These are phyloP conservation scores for Podospora appendiculata DNA, from an alignment of 495 filamentous ascomycete species.

Conservation along the genomic window DNA sequence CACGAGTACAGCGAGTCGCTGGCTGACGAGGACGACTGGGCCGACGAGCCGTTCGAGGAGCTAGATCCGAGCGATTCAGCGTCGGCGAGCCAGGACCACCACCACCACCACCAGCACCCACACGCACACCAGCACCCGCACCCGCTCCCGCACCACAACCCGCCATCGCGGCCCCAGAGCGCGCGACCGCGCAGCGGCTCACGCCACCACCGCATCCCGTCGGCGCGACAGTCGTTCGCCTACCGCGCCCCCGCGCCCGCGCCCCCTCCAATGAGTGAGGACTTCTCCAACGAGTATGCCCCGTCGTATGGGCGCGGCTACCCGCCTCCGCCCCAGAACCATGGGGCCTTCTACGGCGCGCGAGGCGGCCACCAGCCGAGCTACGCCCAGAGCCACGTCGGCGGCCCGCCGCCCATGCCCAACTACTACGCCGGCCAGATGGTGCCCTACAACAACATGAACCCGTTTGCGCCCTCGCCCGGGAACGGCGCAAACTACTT, in stretches of 20 bases:
- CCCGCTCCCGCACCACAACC: no score
- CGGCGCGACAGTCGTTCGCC: slow-evolving; percentile 25
- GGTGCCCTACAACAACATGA: slow-evolving; percentile 36
- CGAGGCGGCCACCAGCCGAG: slow-evolving; percentile 12
- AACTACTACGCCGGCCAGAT: slow-evolving; percentile 25
- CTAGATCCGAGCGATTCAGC: slow-evolving; percentile 80
- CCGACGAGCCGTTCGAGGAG: slow-evolving; percentile 44
- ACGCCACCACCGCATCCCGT: slow-evolving; percentile 29
- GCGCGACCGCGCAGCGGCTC: slow-evolving; percentile 24
- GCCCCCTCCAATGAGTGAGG: slow-evolving; percentile 40
- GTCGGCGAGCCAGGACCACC: slow-evolving; percentile 36
- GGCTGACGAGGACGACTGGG: slow-evolving; percentile 43
- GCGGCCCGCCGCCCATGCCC: slow-evolving; percentile 20
- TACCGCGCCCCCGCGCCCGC: slow-evolving; percentile 25
- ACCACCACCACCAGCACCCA: slow-evolving; percentile 2
- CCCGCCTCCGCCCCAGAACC: slow-evolving; percentile 23
- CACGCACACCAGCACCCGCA: background rate
- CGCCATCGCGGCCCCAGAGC: slow-evolving; percentile 21
- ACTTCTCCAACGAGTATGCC: slow-evolving; percentile 34
- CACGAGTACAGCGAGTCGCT: slow-evolving; percentile 34
- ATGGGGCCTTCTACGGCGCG: slow-evolving; percentile 27
- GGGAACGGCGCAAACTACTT: slow-evolving; percentile 27
- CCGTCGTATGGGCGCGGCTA: slow-evolving; percentile 23
- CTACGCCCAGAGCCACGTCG: slow-evolving; percentile 39
- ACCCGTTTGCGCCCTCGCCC: slow-evolving; percentile 33